phyloP scores from a whole-genome alignment of 306 rosid genomes.

The Cucumis sativus region DNA sequence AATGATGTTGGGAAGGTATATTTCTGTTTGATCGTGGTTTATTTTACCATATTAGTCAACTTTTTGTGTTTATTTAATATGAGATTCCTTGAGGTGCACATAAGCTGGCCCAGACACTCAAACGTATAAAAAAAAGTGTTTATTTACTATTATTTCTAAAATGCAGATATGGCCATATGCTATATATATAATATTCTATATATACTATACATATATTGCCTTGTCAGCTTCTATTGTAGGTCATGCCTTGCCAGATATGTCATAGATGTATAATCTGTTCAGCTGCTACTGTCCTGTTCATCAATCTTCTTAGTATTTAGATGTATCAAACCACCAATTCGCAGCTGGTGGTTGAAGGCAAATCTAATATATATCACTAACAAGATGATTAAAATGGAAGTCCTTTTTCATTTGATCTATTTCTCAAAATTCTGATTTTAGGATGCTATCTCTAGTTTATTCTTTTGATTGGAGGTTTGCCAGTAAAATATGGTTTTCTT shows the following conservation, averaged over 20 bases:
- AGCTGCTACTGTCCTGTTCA: neutral
- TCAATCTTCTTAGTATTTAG: neutral
- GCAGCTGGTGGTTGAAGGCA: no score
- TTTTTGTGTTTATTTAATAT: neutral
- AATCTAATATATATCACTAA: no score
- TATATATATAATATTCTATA: neutral
- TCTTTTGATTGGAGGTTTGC: neutral
- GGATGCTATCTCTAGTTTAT: neutral
- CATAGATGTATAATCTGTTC: neutral
- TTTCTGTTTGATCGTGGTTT: constrained; percentile 12
- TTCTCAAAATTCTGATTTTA: neutral
- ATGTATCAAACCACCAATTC: no score
- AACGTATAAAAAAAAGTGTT: neutral
- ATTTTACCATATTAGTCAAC: neutral
- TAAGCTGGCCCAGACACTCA: no score
- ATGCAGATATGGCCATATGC: neutral
- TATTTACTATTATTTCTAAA: neutral
- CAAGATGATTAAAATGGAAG: neutral
- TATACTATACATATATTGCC: neutral
- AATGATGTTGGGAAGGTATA: constrained; percentile 92
- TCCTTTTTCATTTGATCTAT: neutral
- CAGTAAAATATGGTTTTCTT: neutral
- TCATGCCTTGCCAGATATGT: neutral
- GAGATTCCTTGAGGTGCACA: no score
- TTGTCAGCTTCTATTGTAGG: neutral